Base-by-base conservation (phyloP, 139 green algal species). In the Coelastrella sp. region DNA sequence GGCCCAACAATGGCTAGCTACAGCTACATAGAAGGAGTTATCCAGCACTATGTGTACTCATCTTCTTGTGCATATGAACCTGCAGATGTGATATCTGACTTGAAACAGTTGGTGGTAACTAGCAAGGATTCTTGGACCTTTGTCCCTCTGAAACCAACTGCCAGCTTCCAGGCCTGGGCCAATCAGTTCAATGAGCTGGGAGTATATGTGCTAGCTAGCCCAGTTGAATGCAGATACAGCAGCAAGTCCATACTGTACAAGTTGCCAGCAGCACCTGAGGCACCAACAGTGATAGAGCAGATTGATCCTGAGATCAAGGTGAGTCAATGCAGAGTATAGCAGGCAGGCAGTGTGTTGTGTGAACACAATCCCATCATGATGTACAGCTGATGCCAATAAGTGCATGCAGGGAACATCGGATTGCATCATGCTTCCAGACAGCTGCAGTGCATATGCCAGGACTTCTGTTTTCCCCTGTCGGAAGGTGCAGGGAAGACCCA, bases 231-330 rank as follows among this genome's bases (percentile, higher is more conserved):
- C 23, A n/a, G 69, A 32, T 62, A 37, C 40, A 41, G 69, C 69
- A 79, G 69, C 69, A 79, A 79, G 41, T 17, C 69, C 25, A n/a
- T 79, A 9, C 69, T 79, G 41, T 50, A 79, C 69, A 60, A 41
- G 25, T 27, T 40, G 38, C 41, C 69, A 25, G 69, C 69, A 40
- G 21, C 40, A 41, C 69, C 69, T 41, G 69, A 79, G 7, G 69
- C 62, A 41, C 69, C 69, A 38, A 40, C 69, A 11, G 41, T 79
- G 19, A 79, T 79, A 40, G 69, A 79, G 69, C 40, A 62, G 69
- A 62, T 79, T 25, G 43, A 79, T 25, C 43, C 69, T 25, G 41
- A 79, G 21, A 62, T 79, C 21, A 41, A 37, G 69, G 69, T 79
- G 25, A n/a, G 69, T 34, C 7, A n/a, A n/a, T n/a, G n/a, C n/a